Percentiles rank a stretch among this genome's conserved stretches.
phyloP scores from a whole-genome alignment of 2,329 filamentous ascomycete species.

The Penicillium sp. region DNA sequence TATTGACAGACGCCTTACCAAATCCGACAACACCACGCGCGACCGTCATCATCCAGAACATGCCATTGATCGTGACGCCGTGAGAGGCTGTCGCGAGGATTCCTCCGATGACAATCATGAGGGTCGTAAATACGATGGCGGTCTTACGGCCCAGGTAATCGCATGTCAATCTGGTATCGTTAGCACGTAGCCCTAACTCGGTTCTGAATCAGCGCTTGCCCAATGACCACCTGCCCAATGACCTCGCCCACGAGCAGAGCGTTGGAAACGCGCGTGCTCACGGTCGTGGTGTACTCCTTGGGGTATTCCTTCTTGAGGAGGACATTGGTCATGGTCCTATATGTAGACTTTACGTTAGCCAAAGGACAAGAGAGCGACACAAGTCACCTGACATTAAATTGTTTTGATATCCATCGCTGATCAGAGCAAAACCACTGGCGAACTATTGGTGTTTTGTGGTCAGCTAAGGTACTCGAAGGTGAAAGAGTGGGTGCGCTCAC shows the following conservation, averaged over 20 bases:
- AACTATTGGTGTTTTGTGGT: constrained; percentile 16
- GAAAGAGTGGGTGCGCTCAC: constrained; percentile 11
- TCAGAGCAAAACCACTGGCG: constrained; percentile 30
- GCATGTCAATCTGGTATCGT: constrained; percentile 36
- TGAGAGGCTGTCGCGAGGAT: constrained; percentile 49
- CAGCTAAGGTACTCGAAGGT: not conserved
- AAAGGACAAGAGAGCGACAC: not conserved
- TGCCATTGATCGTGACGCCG: constrained; percentile 49
- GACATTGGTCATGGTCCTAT: constrained; percentile 33
- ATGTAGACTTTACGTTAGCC: not conserved
- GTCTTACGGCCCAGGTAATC: constrained; percentile 50
- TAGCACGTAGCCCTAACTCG: not conserved
- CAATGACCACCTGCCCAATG: constrained; percentile 29
- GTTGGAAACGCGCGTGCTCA: constrained; percentile 33
- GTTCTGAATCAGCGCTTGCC: constrained; percentile 14
- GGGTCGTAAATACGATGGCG: constrained; percentile 49
- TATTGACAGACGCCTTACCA: constrained; percentile 26
- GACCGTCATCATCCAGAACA: constrained; percentile 57
- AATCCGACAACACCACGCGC: constrained; percentile 52
- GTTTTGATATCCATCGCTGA: constrained; percentile 35
- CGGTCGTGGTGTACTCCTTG: constrained; percentile 24
- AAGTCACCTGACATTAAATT: constrained; percentile 27
- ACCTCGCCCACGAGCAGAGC: constrained; percentile 31
- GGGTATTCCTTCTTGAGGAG: constrained; percentile 29
- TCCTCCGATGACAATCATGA: constrained; percentile 50